Evolutionary conservation across 257 asterid genomes (phyloP).

Genomic region (Pogostemon cablin): DNA sequence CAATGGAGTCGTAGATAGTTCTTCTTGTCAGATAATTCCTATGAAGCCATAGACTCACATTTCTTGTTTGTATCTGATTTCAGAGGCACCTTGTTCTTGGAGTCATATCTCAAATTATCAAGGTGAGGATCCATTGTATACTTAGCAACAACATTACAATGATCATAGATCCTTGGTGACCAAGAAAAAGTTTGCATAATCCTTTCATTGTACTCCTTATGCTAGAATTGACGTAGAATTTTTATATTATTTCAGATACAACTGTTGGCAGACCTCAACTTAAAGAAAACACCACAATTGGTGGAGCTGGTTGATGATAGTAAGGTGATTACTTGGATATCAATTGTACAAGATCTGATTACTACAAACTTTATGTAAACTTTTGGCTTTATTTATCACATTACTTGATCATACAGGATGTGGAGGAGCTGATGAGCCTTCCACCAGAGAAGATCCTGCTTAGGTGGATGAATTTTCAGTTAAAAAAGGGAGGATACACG

Average conservation of each 20-base stretch:
- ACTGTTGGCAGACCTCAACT: constrained; percentile 92
- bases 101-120: constrained; percentile 93
- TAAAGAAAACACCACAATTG: constrained; percentile 89
- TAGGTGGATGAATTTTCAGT: constrained; percentile 98
- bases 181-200: constrained; percentile 9
- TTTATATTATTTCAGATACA: constrained; percentile 65
- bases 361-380: not conserved
- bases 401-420: constrained; percentile 59
- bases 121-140: constrained; percentile 55
- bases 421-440: constrained; percentile 95
- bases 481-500: constrained; percentile 74
- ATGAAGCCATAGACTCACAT: constrained; percentile 32
- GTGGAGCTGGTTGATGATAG: constrained; percentile 92
- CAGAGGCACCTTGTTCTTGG: constrained; percentile 99
- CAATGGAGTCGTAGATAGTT: not conserved
- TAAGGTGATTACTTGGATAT: constrained; percentile 57
- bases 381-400: constrained; percentile 19
- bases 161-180: constrained; percentile 19
- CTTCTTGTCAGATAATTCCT: constrained; percentile 19
- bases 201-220: constrained; percentile 20
- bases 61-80: constrained; percentile 34
- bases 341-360: constrained; percentile 12
- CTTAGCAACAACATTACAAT: constrained; percentile 24
- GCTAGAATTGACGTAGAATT: constrained; percentile 27
- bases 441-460: constrained; percentile 94